Evolutionary conservation across 495 filamentous ascomycete genomes (phyloP).

Genomic region (Wilcoxina mikolae): DNA sequence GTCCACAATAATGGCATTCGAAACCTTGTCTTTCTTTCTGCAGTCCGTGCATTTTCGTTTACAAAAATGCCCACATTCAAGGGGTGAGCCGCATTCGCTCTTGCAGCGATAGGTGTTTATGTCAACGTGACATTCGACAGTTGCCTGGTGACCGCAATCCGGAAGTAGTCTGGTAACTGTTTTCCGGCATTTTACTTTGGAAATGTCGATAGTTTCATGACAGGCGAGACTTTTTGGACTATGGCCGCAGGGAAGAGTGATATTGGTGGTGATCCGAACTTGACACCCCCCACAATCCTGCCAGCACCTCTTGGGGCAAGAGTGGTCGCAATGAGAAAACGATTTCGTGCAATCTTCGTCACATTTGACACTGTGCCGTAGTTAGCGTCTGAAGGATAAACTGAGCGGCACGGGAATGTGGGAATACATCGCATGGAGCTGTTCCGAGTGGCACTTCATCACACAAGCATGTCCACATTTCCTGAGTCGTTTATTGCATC

Average conservation of each 20-base stretch:
- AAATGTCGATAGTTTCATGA: constrained; percentile 30
- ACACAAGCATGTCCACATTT: constrained; percentile 59
- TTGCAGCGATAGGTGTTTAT: constrained; percentile 35
- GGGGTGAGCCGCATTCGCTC: constrained; percentile 32
- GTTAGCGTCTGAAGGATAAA: constrained; percentile 46
- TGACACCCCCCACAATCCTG: constrained; percentile 37
- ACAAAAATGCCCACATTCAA: constrained; percentile 52
- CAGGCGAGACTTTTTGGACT: constrained; percentile 35
- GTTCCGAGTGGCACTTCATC: constrained; percentile 53
- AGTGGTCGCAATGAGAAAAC: constrained; percentile 42
- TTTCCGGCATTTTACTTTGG: constrained; percentile 7
- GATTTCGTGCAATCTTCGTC: background rate
- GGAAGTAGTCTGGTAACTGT: constrained; percentile 2
- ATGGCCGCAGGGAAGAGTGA: constrained; percentile 49
- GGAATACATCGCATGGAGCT: constrained; percentile 38
- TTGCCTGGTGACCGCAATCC: background rate
- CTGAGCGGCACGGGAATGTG: no score
- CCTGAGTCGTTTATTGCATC: constrained; percentile 37
- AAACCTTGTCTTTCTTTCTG: no score
- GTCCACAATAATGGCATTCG: no score
- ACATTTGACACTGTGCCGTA: constrained; percentile 44
- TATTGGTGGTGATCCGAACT: constrained; percentile 29
- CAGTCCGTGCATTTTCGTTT: no score
- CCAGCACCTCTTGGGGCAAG: constrained; percentile 48
- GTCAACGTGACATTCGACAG: constrained; percentile 35